These are phyloP conservation scores for Chrysanthemum lavandulifolium DNA, from an alignment of 129 eudicot genomes.

Conservation along the genomic window DNA sequence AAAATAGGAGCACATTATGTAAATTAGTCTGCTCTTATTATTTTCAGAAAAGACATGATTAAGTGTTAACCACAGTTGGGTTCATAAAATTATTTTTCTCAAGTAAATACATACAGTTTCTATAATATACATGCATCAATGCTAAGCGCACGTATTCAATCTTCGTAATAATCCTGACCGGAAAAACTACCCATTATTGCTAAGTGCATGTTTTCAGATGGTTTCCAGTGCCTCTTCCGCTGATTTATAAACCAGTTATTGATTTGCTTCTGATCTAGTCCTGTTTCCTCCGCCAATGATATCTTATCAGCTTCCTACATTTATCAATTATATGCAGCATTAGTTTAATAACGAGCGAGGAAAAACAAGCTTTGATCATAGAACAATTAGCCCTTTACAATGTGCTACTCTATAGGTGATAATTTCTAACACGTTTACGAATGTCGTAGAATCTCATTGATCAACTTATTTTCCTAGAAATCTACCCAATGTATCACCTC, in stretches of 20 bases:
- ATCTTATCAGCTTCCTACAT: slow-evolving; percentile 77
- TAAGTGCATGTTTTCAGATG: slow-evolving; percentile 82
- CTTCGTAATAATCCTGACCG: slow-evolving; percentile 61
- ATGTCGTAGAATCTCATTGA: neutral
- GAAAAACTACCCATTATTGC: slow-evolving; percentile 75
- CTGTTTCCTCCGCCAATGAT: slow-evolving; percentile 70
- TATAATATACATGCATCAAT: slow-evolving; percentile 7
- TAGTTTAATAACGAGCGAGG: neutral
- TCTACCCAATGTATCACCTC: too few relatives aligned
- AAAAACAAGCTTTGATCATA: neutral
- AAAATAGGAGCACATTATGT: neutral
- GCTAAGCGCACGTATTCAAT: slow-evolving; percentile 19
- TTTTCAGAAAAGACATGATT: slow-evolving; percentile 9
- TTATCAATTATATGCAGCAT: neutral
- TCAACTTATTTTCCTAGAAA: too few relatives aligned
- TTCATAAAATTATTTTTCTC: slow-evolving; percentile 7
- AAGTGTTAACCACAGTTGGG: neutral
- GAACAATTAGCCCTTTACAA: neutral
- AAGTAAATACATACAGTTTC: slow-evolving; percentile 21
- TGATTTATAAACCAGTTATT: slow-evolving; percentile 96
- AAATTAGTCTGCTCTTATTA: slow-evolving; percentile 4
- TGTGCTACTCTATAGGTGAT: neutral
- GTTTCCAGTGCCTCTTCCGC: slow-evolving; percentile 91
- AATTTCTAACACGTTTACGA: neutral
- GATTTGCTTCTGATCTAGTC: slow-evolving; percentile 85